Evolutionary conservation across 2,329 filamentous ascomycete genomes (phyloP).

Genomic region (Sporothrix schenckii): DNA sequence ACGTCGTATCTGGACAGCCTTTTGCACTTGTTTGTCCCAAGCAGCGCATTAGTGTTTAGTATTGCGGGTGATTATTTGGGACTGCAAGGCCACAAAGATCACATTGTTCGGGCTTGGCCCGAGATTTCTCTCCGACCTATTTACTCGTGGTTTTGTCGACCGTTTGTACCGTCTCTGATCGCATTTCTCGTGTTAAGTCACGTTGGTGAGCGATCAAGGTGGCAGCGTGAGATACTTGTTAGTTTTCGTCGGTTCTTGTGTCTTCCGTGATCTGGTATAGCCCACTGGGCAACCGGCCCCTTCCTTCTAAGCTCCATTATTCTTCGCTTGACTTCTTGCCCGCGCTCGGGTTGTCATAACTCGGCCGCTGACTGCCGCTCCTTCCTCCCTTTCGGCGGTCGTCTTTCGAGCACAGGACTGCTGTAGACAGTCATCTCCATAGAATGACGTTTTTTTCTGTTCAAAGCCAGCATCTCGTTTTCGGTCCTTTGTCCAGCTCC

Average conservation of each 20-base stretch:
- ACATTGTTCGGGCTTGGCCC: too few relatives aligned
- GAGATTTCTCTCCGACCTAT: too few relatives aligned
- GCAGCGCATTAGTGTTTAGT: too few relatives aligned
- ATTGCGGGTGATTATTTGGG: too few relatives aligned
- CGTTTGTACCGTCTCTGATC: too few relatives aligned
- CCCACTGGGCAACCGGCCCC: too few relatives aligned
- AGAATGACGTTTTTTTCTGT: neutral
- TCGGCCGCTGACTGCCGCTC: constrained; percentile 13
- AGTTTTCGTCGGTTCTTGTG: neutral
- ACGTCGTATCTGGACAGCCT: too few relatives aligned
- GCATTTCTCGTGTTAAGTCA: neutral
- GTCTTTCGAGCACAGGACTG: neutral
- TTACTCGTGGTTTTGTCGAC: too few relatives aligned
- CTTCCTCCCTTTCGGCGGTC: neutral
- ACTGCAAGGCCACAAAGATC: too few relatives aligned
- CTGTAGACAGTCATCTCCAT: neutral
- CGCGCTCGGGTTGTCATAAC: neutral
- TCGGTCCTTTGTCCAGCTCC: neutral
- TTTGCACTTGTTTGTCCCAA: too few relatives aligned
- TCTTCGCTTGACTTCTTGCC: neutral
- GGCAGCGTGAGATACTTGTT: neutral
- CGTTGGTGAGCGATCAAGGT: neutral
- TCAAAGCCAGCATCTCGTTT: neutral
- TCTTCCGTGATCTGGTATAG: too few relatives aligned
- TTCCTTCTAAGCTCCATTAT: neutral